Conservation (phyloP, 2,329 filamentous ascomycete species). For the Beauveria sp. region DNA sequence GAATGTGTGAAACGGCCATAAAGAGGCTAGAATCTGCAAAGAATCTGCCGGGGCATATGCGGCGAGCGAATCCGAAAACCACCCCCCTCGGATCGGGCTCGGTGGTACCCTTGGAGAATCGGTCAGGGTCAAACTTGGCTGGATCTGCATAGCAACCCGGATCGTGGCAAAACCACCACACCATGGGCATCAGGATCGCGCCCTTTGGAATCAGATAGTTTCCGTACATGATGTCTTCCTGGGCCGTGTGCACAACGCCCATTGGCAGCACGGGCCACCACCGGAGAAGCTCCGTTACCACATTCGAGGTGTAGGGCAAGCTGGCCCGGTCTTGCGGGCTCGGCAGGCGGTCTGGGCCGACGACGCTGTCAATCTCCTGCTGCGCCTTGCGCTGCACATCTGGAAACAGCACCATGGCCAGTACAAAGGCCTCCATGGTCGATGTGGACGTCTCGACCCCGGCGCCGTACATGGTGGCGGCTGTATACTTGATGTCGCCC, state of each 20-base stretch:
- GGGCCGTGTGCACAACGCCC: slow-evolving; percentile 30
- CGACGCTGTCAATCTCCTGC: slow-evolving; percentile 19
- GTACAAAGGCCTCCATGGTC: slow-evolving; percentile 12
- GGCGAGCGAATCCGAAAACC: slow-evolving; percentile 29
- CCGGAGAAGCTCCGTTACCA: slow-evolving; percentile 24
- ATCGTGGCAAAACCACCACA: slow-evolving; percentile 49
- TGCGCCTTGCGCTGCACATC: slow-evolving; percentile 19
- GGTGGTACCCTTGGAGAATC: slow-evolving; percentile 21
- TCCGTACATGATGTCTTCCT: slow-evolving; percentile 19
- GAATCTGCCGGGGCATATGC: slow-evolving; percentile 26
- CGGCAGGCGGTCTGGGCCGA: slow-evolving; percentile 23
- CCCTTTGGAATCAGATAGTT: slow-evolving; percentile 22
- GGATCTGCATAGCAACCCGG: slow-evolving; percentile 52
- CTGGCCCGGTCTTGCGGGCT: slow-evolving; percentile 17
- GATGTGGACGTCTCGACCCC: slow-evolving; percentile 5
- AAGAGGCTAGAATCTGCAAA: slow-evolving; percentile 26
- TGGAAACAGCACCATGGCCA: slow-evolving; percentile 20
- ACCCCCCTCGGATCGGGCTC: slow-evolving; percentile 21
- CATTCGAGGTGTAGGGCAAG: slow-evolving; percentile 22
- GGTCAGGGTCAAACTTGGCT: slow-evolving; percentile 24
- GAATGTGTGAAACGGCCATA: slow-evolving; percentile 28
- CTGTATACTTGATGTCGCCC: slow-evolving; percentile 12
- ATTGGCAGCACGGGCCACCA: slow-evolving; percentile 27
- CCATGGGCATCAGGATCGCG: slow-evolving; percentile 17
- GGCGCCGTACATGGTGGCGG: slow-evolving; percentile 15